These are phyloP conservation scores for Cyclostephanos invisitatus DNA, from an alignment of 108 stramenopile genomes.

Conservation along the genomic window DNA sequence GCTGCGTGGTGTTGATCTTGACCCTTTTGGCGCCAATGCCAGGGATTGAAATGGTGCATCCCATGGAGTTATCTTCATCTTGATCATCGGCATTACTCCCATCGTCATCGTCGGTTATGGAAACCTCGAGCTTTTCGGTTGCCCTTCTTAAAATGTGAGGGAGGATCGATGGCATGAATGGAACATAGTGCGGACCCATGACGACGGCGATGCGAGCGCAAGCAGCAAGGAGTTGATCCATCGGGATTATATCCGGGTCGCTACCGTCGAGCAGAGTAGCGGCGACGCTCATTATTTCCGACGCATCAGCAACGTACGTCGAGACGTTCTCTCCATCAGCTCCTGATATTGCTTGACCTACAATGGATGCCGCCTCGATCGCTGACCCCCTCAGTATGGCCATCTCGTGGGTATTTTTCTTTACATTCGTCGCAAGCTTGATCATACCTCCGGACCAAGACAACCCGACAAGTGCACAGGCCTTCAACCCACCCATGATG, in stretches of 20 bases:
- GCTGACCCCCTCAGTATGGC: constrained; percentile 59
- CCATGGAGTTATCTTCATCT: constrained; percentile 57
- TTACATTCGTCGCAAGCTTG: background rate
- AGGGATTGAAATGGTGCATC: constrained; percentile 73
- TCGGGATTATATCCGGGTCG: constrained; percentile 42
- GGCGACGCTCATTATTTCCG: constrained; percentile 58
- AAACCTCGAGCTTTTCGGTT: constrained; percentile 57
- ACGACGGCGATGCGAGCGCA: constrained; percentile 85
- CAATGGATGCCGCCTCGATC: constrained; percentile 74
- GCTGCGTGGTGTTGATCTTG: constrained; percentile 72
- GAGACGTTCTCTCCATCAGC: constrained; percentile 44
- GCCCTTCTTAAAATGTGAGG: constrained; percentile 66
- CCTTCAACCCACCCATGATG: constrained; percentile 65
- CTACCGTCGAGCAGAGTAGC: constrained; percentile 44
- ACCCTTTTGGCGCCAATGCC: constrained; percentile 75
- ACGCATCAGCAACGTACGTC: constrained; percentile 58
- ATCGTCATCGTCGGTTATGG: constrained; percentile 43
- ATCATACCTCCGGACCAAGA: constrained; percentile 14
- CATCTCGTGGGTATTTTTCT: constrained; percentile 41
- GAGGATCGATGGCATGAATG: constrained; percentile 61
- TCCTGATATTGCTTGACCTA: constrained; percentile 66
- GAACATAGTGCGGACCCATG: constrained; percentile 63
- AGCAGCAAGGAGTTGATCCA: constrained; percentile 71
- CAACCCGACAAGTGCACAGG: constrained; percentile 31
- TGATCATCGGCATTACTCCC: constrained; percentile 44